Evolutionary conservation across 345 rosid species (phyloP), one percentile per base, ranked within the genome.

Genomic region (Corchorus olitorius): DNA sequence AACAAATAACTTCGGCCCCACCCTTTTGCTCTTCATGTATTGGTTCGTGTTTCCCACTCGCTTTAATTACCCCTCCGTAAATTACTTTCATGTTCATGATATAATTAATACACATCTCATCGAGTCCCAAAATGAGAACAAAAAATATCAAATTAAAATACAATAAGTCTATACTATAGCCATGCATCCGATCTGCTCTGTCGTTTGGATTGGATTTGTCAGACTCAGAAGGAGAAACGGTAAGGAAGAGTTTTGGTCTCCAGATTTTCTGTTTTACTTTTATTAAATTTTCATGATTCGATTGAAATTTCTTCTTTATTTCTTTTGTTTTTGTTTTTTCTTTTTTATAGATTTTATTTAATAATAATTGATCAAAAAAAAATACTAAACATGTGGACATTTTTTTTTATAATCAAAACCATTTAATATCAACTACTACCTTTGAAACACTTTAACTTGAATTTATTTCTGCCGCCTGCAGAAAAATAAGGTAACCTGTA

Each of bases 161-260:
- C 27, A 39, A 39, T 39, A 6, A 6, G 43, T 39, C 43, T 2
- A 9, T 10, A 56, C 8, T 27, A 9, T 33, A 27, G 27, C 41
- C n/a, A 27, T 62, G 65, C 15, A 12, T 35, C 65, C 10, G n/a
- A 6, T 55, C 45, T 63, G 75, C 15, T 45, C 20, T 71, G 77
- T 34, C 72, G 58, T 58, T 54, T 68, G 61, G 71, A 50, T 69
- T 9, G 76, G 54, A n/a, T 76, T 66, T 79, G 75, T 67, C 61
- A 56, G 61, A 20, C 27, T 27, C 27, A 27, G 27, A 27, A 27
- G 27, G n/a, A 13, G 34, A 9, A 56, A 20, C 61, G 34, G 34
- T 9, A 56, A 56, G 61, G 5, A 20, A n/a, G 20, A 53, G 9
- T 37, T 39, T 41, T 3, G 6, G 22, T 54, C n/a, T 17, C 1